Base-by-base conservation (phyloP, 306 rosid species). In the Calophaca sinica region DNA sequence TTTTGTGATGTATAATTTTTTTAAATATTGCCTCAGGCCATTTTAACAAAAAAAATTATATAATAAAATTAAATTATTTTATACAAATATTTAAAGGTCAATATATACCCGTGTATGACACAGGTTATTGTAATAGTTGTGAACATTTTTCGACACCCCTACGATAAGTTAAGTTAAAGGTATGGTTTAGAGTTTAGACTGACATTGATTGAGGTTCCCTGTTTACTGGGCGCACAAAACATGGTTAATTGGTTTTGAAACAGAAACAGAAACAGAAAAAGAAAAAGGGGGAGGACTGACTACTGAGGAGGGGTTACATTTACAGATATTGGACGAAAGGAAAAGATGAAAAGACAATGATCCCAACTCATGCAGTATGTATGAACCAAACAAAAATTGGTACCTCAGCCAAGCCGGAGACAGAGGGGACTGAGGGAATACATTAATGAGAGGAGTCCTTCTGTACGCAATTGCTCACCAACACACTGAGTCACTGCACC, bases 381-480 rank as follows among this genome's bases (percentile, higher is more conserved):
- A 44, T 49, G 12, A 60, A 57, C 33, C n/a, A 64, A 58, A 35
- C 5, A 13, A 36, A 41, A 52, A 73, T 9, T 3, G 60, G 84
- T 80, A 61, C 72, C 36, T 33, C 36, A 20, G 26, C 36, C 4
- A 4, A 33, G 36, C 36, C 4, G 29, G 66, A 10, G 70, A 6
- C 26, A 46, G 70, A 39, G n/a, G 65, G 6, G 72, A 39, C 3
- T 2, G 73, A 29, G 6, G 45, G 77, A 48, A 76, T 70, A 70
- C 76, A 86, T 75, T 81, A 83, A 81, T 89, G 89, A 72, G 66
- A 73, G 31, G 78, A 77, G 79, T 36, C 44, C 11, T 63, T 71
- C 53, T 80, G 76, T 87, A 91, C 87, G 89, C 96, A 86, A 91
- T 83, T 76, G 87, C 83, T 61, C 88, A 86, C 86, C 91, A 85